Evolutionary conservation across 352 stramenopile genomes (phyloP).

Genomic region (Phytophthora pinifolia): DNA sequence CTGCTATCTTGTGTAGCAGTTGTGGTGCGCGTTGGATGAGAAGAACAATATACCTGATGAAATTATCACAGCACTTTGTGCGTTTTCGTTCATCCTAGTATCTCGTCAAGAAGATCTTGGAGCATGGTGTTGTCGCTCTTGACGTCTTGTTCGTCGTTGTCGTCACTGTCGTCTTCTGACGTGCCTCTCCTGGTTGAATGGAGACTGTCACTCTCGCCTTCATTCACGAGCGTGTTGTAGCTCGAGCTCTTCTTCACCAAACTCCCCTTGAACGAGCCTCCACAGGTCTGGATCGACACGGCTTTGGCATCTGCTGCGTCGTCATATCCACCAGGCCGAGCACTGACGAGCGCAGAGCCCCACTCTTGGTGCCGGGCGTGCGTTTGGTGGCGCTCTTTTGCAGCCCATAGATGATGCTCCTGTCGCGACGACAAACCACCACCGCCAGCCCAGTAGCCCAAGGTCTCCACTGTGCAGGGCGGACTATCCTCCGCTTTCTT

Average conservation of each 20-base stretch:
- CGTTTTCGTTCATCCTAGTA: constrained; percentile 33
- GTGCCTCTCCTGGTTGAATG: constrained; percentile 29
- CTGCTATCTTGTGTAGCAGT: constrained; percentile 24
- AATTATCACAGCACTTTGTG: constrained; percentile 36
- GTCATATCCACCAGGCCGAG: constrained; percentile 15
- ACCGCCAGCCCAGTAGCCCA: constrained; percentile 12
- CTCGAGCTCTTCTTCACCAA: constrained; percentile 23
- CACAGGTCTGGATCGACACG: constrained; percentile 18
- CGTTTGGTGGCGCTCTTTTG: constrained; percentile 22
- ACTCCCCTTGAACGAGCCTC: constrained; percentile 9
- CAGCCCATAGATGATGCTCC: constrained; percentile 23
- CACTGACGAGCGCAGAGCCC: constrained; percentile 22
- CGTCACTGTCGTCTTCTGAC: constrained; percentile 29
- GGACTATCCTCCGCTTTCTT: constrained; percentile 19
- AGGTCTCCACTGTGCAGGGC: constrained; percentile 1
- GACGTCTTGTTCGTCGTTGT: constrained; percentile 24
- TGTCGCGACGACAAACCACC: constrained; percentile 23
- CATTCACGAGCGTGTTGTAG: constrained; percentile 11
- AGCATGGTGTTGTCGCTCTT: constrained; percentile 49
- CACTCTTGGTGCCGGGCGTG: constrained; percentile 20
- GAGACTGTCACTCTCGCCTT: constrained; percentile 9
- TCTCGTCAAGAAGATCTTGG: constrained; percentile 76
- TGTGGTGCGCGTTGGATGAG: constrained; percentile 25
- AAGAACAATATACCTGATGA: constrained; percentile 74
- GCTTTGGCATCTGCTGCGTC: constrained; percentile 17